Base-by-base conservation (phyloP, 2,329 filamentous ascomycete genomes). In the Plenodomus biglobosus region DNA sequence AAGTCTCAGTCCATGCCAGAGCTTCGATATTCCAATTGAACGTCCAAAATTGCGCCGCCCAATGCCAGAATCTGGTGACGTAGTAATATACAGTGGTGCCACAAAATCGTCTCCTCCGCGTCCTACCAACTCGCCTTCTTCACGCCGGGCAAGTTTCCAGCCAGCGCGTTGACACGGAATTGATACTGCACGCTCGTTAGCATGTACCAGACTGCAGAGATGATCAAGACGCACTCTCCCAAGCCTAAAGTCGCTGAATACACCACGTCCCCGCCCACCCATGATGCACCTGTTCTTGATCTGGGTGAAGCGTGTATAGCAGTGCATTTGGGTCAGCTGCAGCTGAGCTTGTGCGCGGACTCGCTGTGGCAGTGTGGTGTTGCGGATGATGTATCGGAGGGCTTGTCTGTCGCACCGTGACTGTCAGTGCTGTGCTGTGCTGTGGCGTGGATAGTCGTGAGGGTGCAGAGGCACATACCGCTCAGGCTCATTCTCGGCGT, bases 91-190 rank as follows among this genome's bases (percentile, higher is more conserved):
- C 27, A 32, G 11, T 32, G 15, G 27, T 32, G 6, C 27, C 27
- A 17, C 35, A 18, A 36, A 8, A 37, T 37, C 16, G 8, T 37
- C 35, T 15, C 5, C 32, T 22, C 45, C 22, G 19, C 46, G 15
- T 13, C 38, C 40, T 89, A 99, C 94, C 94, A 99, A 75, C 89
- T 95, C 41, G 94, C 94, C 79, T 95, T 95, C 81, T 86, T 90
- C 46, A 99, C 94, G 64, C 94, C 94, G 0, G 94, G 92, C 44
- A 99, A 71, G 53, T 90, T 84, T 42, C 94, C 94, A 24, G 82
- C 86, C 55, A 96, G 76, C 16, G 94, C 94, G 72, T 96, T 86
- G 75, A 94, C 78, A 71, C 94, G 84, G 78, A 99, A 99, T 77
- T 92, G 90, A 74, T 82, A 99, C 92, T 97, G 49, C 11, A n/a